phyloP scores from a whole-genome alignment of 1,284 basidiomycete genomes.

The Moniliophthora roreri region DNA sequence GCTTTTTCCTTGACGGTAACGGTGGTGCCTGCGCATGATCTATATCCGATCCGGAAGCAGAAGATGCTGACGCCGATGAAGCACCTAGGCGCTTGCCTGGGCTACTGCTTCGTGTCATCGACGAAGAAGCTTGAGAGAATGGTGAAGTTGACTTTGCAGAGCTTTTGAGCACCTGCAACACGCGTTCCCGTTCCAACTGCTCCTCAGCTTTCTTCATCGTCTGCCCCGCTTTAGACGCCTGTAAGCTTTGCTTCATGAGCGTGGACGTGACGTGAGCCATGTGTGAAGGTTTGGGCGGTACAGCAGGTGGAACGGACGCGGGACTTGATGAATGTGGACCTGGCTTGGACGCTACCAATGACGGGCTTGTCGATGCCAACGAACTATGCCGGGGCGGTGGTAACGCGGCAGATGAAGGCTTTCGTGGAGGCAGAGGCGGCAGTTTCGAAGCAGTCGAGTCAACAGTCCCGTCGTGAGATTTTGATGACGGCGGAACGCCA shows the following conservation, averaged over 20 bases:
- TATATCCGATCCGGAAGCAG: constrained; percentile 11
- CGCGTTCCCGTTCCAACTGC: constrained; percentile 63
- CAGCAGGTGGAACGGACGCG: constrained; percentile 26
- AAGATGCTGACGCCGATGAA: constrained; percentile 9
- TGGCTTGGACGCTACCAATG: constrained; percentile 21
- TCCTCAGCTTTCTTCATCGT: constrained; percentile 66
- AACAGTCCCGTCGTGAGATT: constrained; percentile 10
- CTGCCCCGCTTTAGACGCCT: constrained; percentile 68
- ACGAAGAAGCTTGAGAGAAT: constrained; percentile 10
- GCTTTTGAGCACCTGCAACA: constrained; percentile 68
- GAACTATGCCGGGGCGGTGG: constrained; percentile 21
- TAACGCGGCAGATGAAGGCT: constrained; percentile 24
- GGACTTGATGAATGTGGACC: constrained; percentile 19
- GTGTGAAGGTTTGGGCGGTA: constrained; percentile 24
- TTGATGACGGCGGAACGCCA: constrained; percentile 7
- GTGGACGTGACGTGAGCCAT: constrained; percentile 48
- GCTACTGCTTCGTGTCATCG: constrained; percentile 28
- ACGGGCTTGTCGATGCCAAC: constrained; percentile 30
- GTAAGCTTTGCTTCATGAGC: constrained; percentile 68
- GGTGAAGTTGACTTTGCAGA: constrained; percentile 25
- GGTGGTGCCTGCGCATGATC: constrained; percentile 26
- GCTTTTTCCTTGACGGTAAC: constrained; percentile 25
- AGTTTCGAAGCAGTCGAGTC: constrained; percentile 10
- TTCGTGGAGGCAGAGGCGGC: constrained; percentile 17
- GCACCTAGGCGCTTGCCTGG: constrained; percentile 20